Conservation (phyloP, 2,329 filamentous ascomycete species). For the Achaetomium macrosporum region DNA sequence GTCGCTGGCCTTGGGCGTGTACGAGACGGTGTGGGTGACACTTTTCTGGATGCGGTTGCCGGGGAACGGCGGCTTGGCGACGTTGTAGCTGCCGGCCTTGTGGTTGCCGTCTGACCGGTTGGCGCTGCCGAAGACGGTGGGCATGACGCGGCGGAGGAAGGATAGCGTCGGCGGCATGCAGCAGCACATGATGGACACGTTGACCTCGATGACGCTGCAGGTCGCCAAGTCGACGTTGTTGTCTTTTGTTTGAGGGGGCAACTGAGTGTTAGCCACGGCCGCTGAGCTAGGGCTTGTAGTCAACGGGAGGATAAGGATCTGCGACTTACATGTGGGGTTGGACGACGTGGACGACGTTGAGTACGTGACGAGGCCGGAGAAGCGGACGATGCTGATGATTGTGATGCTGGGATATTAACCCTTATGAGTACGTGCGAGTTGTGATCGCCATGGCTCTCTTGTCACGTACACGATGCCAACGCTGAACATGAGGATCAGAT, state of each 20-base stretch:
- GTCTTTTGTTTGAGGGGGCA: no score
- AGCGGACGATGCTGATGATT: constrained; percentile 1
- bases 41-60: constrained; percentile 1
- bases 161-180: not conserved
- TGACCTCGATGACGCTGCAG: not conserved
- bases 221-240: constrained; percentile 3
- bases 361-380: not conserved
- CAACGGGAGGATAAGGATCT: no score
- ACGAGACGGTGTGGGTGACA: constrained; percentile 1
- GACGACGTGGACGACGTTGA: not conserved
- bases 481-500: constrained; percentile 2
- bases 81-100: constrained; percentile 1
- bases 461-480: constrained; percentile 1
- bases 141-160: constrained; percentile 1
- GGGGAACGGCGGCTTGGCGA: not conserved
- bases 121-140: constrained; percentile 1
- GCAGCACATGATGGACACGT: constrained; percentile 4
- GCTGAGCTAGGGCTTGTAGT: no score
- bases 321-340: constrained; percentile 5
- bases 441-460: not conserved
- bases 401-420: no score
- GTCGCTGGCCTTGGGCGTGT: not conserved
- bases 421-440: not conserved
- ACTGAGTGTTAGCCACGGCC: no score
- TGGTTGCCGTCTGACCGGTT: not conserved